Percentiles rank a stretch among this genome's conserved stretches.
These are phyloP conservation scores for Botryotinia globosa DNA, from an alignment of 2,329 filamentous ascomycete species.

Conservation along the genomic window DNA sequence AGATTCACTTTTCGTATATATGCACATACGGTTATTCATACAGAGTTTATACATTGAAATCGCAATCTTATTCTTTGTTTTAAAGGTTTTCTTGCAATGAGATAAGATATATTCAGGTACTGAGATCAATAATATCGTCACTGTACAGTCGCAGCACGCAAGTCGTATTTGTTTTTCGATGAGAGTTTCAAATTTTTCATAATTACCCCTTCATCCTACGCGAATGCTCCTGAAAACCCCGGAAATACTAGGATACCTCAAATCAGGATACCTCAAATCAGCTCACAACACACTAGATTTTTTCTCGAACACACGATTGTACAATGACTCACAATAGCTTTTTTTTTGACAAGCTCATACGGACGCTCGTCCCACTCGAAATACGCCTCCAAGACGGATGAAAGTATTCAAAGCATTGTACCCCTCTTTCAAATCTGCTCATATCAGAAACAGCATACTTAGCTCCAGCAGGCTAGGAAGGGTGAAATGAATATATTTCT, in stretches of 20 bases:
- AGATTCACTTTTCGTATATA: background rate
- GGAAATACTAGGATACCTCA: background rate
- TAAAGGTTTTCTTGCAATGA: accelerated
- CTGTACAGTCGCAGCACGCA: background rate
- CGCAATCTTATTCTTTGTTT: background rate
- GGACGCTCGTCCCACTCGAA: background rate
- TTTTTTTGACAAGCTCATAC: background rate
- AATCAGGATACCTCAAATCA: background rate
- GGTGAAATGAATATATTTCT: background rate
- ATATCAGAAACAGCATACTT: background rate
- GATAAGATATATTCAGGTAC: too few species aligned
- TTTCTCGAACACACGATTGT: background rate
- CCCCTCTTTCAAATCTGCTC: background rate
- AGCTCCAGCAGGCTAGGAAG: background rate
- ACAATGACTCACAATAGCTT: background rate
- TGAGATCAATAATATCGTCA: accelerated
- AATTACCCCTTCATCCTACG: background rate
- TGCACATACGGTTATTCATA: too few species aligned
- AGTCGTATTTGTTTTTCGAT: background rate
- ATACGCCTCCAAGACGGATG: background rate
- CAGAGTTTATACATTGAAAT: background rate
- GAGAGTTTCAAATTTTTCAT: background rate
- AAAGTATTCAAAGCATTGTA: background rate
- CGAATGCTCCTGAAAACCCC: background rate
- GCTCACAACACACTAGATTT: background rate